These are phyloP conservation scores for Andrographis paniculata DNA, from an alignment of 305 asterid species.

Conservation along the genomic window DNA sequence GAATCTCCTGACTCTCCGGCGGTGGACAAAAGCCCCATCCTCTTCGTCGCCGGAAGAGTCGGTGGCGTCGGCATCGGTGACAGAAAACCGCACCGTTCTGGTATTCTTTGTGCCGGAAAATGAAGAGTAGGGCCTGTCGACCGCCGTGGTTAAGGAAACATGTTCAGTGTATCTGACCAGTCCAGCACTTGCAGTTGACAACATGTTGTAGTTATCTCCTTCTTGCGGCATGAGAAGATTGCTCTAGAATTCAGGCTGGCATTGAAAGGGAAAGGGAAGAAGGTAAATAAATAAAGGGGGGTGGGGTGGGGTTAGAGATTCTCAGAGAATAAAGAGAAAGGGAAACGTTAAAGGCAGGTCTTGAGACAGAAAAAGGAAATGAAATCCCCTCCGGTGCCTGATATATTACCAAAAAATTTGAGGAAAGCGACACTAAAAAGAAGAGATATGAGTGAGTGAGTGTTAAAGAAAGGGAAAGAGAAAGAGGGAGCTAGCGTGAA, in stretches of 20 bases:
- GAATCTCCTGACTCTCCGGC: slow-evolving; percentile 46
- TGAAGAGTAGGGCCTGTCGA: slow-evolving; percentile 17
- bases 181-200: slow-evolving; percentile 18
- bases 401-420: slow-evolving; percentile 14
- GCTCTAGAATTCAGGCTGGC: slow-evolving; percentile 46
- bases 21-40: slow-evolving; percentile 18
- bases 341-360: slow-evolving; percentile 22
- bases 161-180: slow-evolving; percentile 57
- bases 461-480: slow-evolving; percentile 5
- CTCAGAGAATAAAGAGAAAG: slow-evolving; percentile 53
- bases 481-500: slow-evolving; percentile 11
- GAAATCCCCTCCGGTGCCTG: slow-evolving; percentile 17
- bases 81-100: slow-evolving; percentile 49
- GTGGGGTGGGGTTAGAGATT: slow-evolving; percentile 22
- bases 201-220: slow-evolving; percentile 17
- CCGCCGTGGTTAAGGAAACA: slow-evolving; percentile 32
- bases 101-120: slow-evolving; percentile 20
- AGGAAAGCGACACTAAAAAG: slow-evolving; percentile 21
- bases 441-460: background rate
- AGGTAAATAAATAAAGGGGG: slow-evolving; percentile 21
- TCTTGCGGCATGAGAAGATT: slow-evolving; percentile 15
- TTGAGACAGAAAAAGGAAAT: slow-evolving; percentile 8
- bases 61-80: slow-evolving; percentile 78
- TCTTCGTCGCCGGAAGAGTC: slow-evolving; percentile 85
- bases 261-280: slow-evolving; percentile 40